A percentile compares a stretch with the other conserved stretches of the same genome.
Evolutionary conservation across 2,329 filamentous ascomycete species (phyloP).

Genomic region (Chaetothyriales sp.): DNA sequence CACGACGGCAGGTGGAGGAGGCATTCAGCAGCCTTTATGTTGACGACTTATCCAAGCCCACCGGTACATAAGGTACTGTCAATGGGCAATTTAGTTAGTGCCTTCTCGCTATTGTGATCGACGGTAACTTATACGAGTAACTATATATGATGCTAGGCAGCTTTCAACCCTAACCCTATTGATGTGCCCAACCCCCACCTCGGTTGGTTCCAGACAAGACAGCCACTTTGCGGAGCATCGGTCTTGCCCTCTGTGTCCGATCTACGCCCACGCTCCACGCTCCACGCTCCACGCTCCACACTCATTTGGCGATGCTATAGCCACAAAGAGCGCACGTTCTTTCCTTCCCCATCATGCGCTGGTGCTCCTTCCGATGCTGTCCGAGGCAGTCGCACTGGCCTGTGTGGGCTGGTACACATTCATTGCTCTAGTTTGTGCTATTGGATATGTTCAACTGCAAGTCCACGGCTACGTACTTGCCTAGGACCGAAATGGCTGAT

Average conservation of each 20-base stretch:
- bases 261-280: neutral
- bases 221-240: too few relatives aligned
- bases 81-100: too few relatives aligned
- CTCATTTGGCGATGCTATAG: neutral
- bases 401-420: constrained; percentile 44
- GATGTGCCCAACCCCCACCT: too few relatives aligned
- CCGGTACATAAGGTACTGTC: too few relatives aligned
- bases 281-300: neutral
- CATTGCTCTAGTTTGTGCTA: constrained; percentile 42
- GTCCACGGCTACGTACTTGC: constrained; percentile 13
- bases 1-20: neutral
- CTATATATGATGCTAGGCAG: too few relatives aligned
- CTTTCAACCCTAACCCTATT: too few relatives aligned
- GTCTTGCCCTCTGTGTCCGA: too few relatives aligned
- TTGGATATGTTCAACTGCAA: constrained; percentile 49
- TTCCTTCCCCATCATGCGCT: constrained; percentile 8
- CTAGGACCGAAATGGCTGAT: neutral
- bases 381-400: constrained; percentile 29
- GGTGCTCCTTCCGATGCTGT: constrained; percentile 9
- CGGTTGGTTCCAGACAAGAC: too few relatives aligned
- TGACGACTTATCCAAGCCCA: neutral
- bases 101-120: too few relatives aligned
- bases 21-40: neutral
- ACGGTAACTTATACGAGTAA: too few relatives aligned
- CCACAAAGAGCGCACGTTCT: neutral